Evolutionary conservation across 2,329 filamentous ascomycete species (phyloP).

Genomic region (Calcarisporium arbuscula): DNA sequence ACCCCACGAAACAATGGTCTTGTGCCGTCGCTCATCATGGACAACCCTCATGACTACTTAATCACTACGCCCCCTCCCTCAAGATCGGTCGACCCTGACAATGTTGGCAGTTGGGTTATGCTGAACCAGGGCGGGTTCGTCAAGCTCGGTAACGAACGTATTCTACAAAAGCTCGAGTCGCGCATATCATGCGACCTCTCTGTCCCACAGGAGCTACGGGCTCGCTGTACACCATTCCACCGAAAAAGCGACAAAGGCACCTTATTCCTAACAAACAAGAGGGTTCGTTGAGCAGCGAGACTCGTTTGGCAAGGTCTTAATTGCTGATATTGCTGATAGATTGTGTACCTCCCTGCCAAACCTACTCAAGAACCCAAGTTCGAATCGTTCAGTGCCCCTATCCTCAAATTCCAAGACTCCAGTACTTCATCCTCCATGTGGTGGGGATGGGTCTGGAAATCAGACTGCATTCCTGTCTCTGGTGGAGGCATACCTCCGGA

Average conservation of each 20-base stretch:
- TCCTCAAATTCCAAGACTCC: slow-evolving; percentile 81
- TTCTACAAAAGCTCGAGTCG: slow-evolving; percentile 72
- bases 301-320: not conserved
- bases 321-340: slow-evolving; percentile 36
- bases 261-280: slow-evolving; percentile 77
- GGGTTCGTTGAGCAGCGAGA: slow-evolving; percentile 47
- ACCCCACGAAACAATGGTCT: slow-evolving; percentile 24
- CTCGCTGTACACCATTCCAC: slow-evolving; percentile 57
- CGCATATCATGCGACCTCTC: slow-evolving; percentile 72
- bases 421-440: slow-evolving; percentile 76
- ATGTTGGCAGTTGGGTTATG: slow-evolving; percentile 78
- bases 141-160: slow-evolving; percentile 75
- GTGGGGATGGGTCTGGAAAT: slow-evolving; percentile 90
- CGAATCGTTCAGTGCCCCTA: slow-evolving; percentile 83
- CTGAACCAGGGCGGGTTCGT: slow-evolving; percentile 74
- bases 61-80: slow-evolving; percentile 27
- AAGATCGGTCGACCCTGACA: slow-evolving; percentile 43
- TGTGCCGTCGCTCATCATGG: slow-evolving; percentile 29
- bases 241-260: slow-evolving; percentile 69
- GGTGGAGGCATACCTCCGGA: slow-evolving; percentile 76
- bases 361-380: slow-evolving; percentile 56
- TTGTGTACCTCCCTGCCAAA: slow-evolving; percentile 78
- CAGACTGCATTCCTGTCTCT: slow-evolving; percentile 70
- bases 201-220: slow-evolving; percentile 56
- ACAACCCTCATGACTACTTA: slow-evolving; percentile 35